Evolutionary conservation across 306 rosid genomes (phyloP), one percentile per base, ranked within the genome.

Genomic region (Luffa aegyptiaca): DNA sequence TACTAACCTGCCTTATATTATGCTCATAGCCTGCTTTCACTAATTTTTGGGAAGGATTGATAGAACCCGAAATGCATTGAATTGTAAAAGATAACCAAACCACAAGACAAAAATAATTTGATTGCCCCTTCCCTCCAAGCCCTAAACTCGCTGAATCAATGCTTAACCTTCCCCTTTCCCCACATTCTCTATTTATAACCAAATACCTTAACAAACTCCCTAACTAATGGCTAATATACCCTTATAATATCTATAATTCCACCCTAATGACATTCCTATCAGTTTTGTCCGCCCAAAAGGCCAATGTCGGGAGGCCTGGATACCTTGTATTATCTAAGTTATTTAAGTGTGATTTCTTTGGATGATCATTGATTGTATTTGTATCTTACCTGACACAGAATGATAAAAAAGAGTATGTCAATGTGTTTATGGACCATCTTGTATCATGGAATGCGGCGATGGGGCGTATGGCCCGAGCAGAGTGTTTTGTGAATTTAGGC

Each of bases 361-460:
- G 26, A 3, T 55, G 46, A 33, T 33, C 4, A 53, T 56, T 77
- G 33, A 77, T 36, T 18, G 13, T 2, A 33, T 37, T 77, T 77
- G 57, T 13, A 39, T 56, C 44, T 18, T 56, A 59, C 52, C 12
- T 37, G 4, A 36, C 75, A 75, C 97, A 95, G 99, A 95, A 95
- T 81, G 97, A 95, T 81, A 89, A 80, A 84, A 92, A 78, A 39
- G 87, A 88, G 83, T 93, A 92, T 79, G 93, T 90, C 86, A 85
- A 90, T 80, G 87, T 81, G 76, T 95, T 91, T 42, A 71, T 95
- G 88, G 71, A 93, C 87, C 96, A 91, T 81, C 96, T 95, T 49
- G 97, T 95, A 48, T 95, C 99, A 81, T 95, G 99, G 99, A 84
- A 91, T 63, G 90, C 83, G 6, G 99, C 97, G 42, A 56, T 74